Evolutionary conservation across 2,329 filamentous ascomycete species (phyloP), one percentile per base, ranked within the genome.

Genomic region (Stagonosporopsis vannaccii): DNA sequence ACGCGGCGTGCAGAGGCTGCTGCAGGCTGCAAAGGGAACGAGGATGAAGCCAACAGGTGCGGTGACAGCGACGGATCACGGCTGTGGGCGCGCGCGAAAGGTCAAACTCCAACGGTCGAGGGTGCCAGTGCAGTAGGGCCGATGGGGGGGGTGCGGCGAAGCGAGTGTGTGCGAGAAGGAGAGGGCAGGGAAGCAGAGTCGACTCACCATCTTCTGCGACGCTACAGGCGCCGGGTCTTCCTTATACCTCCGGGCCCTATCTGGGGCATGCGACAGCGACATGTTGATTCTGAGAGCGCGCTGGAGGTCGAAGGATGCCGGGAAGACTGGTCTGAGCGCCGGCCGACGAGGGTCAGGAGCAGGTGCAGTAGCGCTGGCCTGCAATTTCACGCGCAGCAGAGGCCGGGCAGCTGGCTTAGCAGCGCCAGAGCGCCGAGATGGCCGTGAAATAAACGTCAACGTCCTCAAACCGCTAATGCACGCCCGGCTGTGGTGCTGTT

Each of bases 221-320:
- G 74, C 74, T 75, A 73, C 74, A 75, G 75, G 75, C 73, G 73
- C 75, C 73, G 74, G 72, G 68, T 75, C 74, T 77, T 77, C 75
- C 75, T 77, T 77, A 77, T 77, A 77, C 71, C 72, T 75, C 65
- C 73, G 72, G 68, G 72, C 53, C 72, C 74, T 74, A 71, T 78
- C 75, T 70, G 70, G 69, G 61, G 68, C 65, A 68, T 70, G 69
- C 67, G 72, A 73, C 72, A 72, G 73, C 71, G 75, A 78, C 75
- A 68, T 61, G 55, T 75, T 75, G 74, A 73, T 76, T 71, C 66
- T 76, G 65, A 72, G 75, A 69, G 69, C 72, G 64, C 58, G 66
- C 65, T 65, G 63, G 64, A 67, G 60, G 65, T 66, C 61, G 63
- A 71, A 66, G 70, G 63, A 67, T 68, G 67, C 69, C 67, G 71